Evolutionary conservation across 1,284 basidiomycete species (phyloP).

Genomic region (Ceratobasidium sp.): DNA sequence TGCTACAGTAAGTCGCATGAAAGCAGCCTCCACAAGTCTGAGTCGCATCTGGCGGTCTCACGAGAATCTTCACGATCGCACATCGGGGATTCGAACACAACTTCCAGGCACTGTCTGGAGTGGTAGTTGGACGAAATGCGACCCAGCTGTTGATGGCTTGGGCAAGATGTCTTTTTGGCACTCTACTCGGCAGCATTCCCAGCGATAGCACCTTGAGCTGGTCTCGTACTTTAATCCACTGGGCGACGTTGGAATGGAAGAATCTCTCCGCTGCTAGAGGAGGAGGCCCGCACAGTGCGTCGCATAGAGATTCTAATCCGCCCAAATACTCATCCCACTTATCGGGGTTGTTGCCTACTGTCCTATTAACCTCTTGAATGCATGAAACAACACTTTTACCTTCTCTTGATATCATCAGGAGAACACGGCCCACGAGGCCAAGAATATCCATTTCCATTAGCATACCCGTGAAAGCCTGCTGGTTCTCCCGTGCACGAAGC

Average conservation of each 20-base stretch:
- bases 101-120: neutral
- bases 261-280: neutral
- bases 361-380: neutral
- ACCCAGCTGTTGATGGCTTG: neutral
- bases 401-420: slow-evolving; percentile 23
- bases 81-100: slow-evolving; percentile 26
- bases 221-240: neutral
- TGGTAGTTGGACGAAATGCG: neutral
- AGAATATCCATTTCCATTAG: neutral
- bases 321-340: neutral
- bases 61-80: neutral
- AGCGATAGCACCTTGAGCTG: neutral
- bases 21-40: slow-evolving; percentile 2
- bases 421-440: slow-evolving; percentile 10
- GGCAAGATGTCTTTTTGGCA: neutral
- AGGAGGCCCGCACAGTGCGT: neutral
- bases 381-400: neutral
- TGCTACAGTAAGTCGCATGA: slow-evolving; percentile 10
- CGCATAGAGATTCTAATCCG: neutral
- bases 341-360: neutral
- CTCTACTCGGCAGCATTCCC: neutral
- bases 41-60: neutral
- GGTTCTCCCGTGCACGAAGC: neutral
- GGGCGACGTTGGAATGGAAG: neutral
- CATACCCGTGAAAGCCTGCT: neutral